Conservation (phyloP, 768 basidiomycete species). For the Macrolepiota dolichaula region DNA sequence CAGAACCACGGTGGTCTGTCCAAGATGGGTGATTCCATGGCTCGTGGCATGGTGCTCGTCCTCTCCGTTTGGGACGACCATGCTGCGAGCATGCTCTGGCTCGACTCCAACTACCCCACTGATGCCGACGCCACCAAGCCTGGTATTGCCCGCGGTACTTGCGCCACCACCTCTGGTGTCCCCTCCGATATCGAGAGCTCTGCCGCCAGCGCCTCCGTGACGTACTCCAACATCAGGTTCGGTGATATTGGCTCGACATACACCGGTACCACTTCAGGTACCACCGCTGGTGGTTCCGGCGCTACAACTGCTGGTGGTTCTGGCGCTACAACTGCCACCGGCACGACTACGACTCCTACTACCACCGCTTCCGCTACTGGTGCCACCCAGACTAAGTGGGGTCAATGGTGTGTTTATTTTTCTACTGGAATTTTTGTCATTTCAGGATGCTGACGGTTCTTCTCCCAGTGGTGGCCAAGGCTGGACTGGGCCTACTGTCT, state of each 20-base stretch:
- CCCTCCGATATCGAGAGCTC: slow-evolving; percentile 16
- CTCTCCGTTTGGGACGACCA: slow-evolving; percentile 55
- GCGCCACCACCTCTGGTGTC: slow-evolving; percentile 20
- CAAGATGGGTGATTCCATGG: slow-evolving; percentile 29
- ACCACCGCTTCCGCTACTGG: background rate
- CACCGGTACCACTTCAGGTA: background rate
- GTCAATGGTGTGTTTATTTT: slow-evolving; percentile 7
- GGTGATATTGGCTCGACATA: slow-evolving; percentile 18
- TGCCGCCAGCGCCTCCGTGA: slow-evolving; percentile 17
- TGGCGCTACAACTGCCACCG: background rate
- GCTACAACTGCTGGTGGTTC: background rate
- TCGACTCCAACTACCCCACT: slow-evolving; percentile 48
- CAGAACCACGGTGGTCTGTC: slow-evolving; percentile 34
- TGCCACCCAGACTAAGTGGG: background rate
- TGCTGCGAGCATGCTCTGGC: slow-evolving; percentile 53
- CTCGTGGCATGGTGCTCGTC: slow-evolving; percentile 45
- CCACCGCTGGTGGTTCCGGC: background rate
- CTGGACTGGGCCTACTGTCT: slow-evolving; percentile 14
- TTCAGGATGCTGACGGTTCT: background rate
- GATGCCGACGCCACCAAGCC: slow-evolving; percentile 12
- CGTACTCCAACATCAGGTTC: slow-evolving; percentile 23
- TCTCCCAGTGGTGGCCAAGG: slow-evolving; percentile 13
- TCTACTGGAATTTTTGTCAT: background rate
- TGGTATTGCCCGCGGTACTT: slow-evolving; percentile 8
- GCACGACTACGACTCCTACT: background rate